Conservation (phyloP, 2,329 filamentous ascomycete genomes). For the Arthroderma sp. region DNA sequence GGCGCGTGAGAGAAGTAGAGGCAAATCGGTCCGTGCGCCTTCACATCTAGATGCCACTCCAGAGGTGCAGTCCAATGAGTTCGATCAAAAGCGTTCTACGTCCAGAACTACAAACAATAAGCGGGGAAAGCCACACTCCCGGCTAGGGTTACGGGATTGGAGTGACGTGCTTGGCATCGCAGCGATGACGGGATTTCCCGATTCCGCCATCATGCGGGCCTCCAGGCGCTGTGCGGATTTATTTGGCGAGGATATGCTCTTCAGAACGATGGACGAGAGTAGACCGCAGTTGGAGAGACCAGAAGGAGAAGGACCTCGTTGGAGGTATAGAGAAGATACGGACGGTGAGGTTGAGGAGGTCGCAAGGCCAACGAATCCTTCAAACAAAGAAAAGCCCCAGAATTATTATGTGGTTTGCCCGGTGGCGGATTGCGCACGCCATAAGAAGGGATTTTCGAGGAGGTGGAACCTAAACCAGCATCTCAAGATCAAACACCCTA, state of each 20-base stretch:
- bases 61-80: too few species aligned
- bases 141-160: constrained; percentile 55
- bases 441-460: constrained; percentile 21
- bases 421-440: constrained; percentile 16
- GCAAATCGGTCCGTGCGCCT: too few species aligned
- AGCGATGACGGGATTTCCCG: constrained; percentile 57
- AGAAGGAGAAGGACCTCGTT: constrained; percentile 10
- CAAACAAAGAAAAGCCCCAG: constrained; percentile 5
- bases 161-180: constrained; percentile 71
- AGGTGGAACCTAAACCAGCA: constrained; percentile 27
- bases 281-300: constrained; percentile 11
- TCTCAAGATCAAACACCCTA: constrained; percentile 21
- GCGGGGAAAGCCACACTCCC: constrained; percentile 2
- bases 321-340: constrained; percentile 17
- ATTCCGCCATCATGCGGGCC: constrained; percentile 52
- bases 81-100: too few species aligned
- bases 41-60: too few species aligned
- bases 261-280: constrained; percentile 43
- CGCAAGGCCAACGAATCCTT: background rate
- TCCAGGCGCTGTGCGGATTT: constrained; percentile 61
- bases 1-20: too few species aligned
- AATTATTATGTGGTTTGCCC: constrained; percentile 18
- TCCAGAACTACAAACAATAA: too few species aligned
- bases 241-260: constrained; percentile 58
- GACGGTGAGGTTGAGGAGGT: constrained; percentile 6